phyloP scores from a whole-genome alignment of 2,329 filamentous ascomycete species.

The Penicillium sp. region DNA sequence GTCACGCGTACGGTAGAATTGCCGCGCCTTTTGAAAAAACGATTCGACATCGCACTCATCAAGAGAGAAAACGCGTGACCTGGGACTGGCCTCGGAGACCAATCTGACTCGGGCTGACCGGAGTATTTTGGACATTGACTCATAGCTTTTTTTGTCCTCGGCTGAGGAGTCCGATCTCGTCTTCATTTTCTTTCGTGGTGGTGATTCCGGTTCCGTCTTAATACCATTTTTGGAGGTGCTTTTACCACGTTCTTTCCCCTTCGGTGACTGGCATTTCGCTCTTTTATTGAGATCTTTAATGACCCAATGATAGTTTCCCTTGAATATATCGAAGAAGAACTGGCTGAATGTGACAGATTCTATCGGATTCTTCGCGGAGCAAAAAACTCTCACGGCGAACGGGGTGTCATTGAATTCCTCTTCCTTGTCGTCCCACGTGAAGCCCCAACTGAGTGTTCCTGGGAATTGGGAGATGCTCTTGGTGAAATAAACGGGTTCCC shows the following conservation, averaged over 20 bases:
- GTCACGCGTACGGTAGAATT: neutral
- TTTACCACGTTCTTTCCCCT: too few relatives aligned
- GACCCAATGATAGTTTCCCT: too few relatives aligned
- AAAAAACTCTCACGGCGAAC: neutral
- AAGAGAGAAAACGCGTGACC: neutral
- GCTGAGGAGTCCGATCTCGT: too few relatives aligned
- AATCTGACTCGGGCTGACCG: neutral
- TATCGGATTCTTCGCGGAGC: neutral
- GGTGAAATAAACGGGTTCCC: neutral
- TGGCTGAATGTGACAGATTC: too few relatives aligned
- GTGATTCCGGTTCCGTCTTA: neutral
- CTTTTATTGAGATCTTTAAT: too few relatives aligned
- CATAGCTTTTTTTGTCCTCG: neutral
- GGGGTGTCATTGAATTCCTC: neutral
- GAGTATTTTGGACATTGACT: neutral
- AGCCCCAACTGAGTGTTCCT: neutral
- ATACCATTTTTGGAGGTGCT: neutral
- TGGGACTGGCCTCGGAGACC: neutral
- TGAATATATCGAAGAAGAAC: too few relatives aligned
- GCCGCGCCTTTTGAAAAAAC: neutral
- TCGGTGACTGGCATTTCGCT: too few relatives aligned
- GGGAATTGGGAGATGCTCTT: neutral
- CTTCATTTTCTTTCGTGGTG: too few relatives aligned
- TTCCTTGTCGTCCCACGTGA: neutral
- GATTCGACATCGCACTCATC: neutral